Conservation (phyloP, 371 early-diverging fungal genomes). For the Mortierella sp. region DNA sequence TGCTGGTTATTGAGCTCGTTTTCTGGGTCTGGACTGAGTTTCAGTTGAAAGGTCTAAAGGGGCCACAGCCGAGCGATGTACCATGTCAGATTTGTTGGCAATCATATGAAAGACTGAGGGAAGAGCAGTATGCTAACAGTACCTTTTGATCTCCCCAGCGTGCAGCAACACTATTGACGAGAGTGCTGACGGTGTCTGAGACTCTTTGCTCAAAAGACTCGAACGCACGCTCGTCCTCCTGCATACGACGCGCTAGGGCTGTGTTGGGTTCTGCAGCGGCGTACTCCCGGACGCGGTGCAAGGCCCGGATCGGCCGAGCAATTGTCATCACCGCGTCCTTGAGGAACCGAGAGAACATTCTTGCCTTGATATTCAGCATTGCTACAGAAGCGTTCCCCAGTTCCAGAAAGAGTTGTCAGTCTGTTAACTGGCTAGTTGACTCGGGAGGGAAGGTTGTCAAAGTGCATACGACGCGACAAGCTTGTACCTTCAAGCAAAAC, state of each 20-base stretch:
- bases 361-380: slow-evolving; percentile 16
- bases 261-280: slow-evolving; percentile 22
- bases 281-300: slow-evolving; percentile 30
- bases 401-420: too few species aligned
- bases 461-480: too few species aligned
- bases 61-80: too few species aligned
- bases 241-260: slow-evolving; percentile 8
- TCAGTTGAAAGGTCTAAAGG: slow-evolving; percentile 24
- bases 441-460: background rate
- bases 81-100: too few species aligned
- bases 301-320: slow-evolving; percentile 37
- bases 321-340: slow-evolving; percentile 35
- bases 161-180: slow-evolving; percentile 18
- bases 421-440: background rate
- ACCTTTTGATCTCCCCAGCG: slow-evolving; percentile 29
- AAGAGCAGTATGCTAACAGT: background rate
- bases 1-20: slow-evolving; percentile 53
- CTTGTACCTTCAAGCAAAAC: slow-evolving; percentile 27
- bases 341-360: slow-evolving; percentile 42
- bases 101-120: too few species aligned
- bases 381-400: slow-evolving; percentile 14
- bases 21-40: slow-evolving; percentile 28
- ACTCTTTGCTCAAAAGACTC: slow-evolving; percentile 27
- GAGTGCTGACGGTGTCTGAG: slow-evolving; percentile 6
- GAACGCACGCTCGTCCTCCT: slow-evolving; percentile 14